phyloP scores from a whole-genome alignment of 495 filamentous ascomycete genomes.

The Penicillium paradoxum region DNA sequence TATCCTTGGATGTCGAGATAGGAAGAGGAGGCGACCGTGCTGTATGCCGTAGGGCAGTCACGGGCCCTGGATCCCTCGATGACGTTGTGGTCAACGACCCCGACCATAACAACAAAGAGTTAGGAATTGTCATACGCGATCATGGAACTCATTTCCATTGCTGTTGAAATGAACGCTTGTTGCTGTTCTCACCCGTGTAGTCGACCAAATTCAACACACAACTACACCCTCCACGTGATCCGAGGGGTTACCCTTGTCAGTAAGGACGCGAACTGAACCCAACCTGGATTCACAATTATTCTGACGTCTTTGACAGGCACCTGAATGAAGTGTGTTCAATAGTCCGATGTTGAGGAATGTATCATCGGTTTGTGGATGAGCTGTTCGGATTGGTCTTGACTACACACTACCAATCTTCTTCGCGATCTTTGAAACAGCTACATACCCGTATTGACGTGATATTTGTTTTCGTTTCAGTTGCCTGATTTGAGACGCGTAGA shows the following conservation, averaged over 20 bases:
- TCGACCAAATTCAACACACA: not conserved
- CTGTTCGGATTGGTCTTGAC: not conserved
- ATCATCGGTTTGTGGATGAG: not conserved
- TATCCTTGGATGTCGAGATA: not conserved
- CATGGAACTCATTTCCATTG: no score
- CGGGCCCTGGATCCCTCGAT: slow-evolving; percentile 21
- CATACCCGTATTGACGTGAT: not conserved
- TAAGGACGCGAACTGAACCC: not conserved
- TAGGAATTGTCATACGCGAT: not conserved
- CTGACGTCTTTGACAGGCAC: slow-evolving; percentile 5
- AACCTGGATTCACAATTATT: slow-evolving; percentile 3
- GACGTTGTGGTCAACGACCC: slow-evolving; percentile 11
- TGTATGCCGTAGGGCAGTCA: not conserved
- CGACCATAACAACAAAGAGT: not conserved
- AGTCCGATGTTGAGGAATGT: not conserved
- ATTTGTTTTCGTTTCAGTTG: not conserved
- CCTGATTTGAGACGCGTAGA: not conserved
- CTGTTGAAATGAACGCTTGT: not conserved
- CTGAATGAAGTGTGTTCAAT: slow-evolving; percentile 4
- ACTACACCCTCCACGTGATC: not conserved
- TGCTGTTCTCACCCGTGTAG: not conserved
- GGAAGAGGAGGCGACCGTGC: not conserved
- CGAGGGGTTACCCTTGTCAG: slow-evolving; percentile 1
- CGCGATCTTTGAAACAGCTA: not conserved
- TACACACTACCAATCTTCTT: not conserved